Conservation (phyloP, 2,329 filamentous ascomycete species). For the Pseudogymnoascus verrucosus region DNA sequence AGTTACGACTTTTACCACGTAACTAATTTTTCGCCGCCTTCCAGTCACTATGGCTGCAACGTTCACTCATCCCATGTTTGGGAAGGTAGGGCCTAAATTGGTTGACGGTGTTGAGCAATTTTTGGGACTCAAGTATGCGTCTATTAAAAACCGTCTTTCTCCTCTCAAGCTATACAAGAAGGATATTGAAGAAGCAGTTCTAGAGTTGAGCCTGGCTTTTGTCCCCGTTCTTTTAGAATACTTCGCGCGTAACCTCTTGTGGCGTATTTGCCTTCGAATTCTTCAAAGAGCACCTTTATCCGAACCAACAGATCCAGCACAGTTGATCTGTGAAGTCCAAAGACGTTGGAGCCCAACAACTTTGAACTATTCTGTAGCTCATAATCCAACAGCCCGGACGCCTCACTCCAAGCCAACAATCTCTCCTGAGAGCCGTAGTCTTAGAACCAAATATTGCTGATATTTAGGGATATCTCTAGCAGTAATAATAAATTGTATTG, state of each 20-base stretch:
- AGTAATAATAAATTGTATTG: slow-evolving; percentile 40
- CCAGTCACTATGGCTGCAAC: too few species aligned
- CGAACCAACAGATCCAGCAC: slow-evolving; percentile 42
- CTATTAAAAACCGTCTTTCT: too few species aligned
- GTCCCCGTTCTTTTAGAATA: slow-evolving; percentile 4
- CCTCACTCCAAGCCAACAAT: slow-evolving; percentile 42
- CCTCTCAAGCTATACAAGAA: too few species aligned
- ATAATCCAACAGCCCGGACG: slow-evolving; percentile 39
- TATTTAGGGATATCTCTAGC: slow-evolving; percentile 41
- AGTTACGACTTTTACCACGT: too few species aligned
- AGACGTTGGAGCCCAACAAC: slow-evolving; percentile 39
- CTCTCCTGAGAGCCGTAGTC: slow-evolving; percentile 42
- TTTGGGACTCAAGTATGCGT: too few species aligned
- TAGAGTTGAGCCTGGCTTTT: slow-evolving; percentile 32
- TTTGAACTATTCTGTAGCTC: slow-evolving; percentile 33
- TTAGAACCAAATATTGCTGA: slow-evolving; percentile 40
- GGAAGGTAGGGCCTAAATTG: too few species aligned
- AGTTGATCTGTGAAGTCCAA: slow-evolving; percentile 40
- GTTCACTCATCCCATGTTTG: too few species aligned
- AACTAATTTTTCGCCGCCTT: too few species aligned
- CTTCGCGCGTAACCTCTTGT: slow-evolving; percentile 31
- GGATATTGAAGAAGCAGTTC: slow-evolving; percentile 26
- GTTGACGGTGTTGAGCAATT: too few species aligned
- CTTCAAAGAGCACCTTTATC: slow-evolving; percentile 38
- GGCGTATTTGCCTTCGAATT: slow-evolving; percentile 37